A percentile compares a stretch with the other conserved stretches of the same genome.
Conservation (phyloP, 345 rosid species). For the Moringa oleifera region DNA sequence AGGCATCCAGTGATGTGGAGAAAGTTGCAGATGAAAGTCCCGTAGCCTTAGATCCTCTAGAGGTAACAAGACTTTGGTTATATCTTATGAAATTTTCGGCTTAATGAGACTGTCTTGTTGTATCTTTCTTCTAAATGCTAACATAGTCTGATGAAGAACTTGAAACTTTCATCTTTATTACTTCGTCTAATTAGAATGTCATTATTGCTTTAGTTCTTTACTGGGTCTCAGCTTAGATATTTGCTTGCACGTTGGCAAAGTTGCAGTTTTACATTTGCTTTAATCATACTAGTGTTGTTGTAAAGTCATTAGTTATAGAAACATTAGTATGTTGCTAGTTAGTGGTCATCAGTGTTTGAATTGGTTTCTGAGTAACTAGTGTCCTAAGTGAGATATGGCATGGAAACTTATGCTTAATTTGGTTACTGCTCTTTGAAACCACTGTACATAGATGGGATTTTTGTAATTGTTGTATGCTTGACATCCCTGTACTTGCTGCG, state of each 20-base stretch:
- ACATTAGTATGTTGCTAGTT: too few species aligned
- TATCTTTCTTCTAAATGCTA: background rate
- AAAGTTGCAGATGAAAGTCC: constrained; percentile 32
- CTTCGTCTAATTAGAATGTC: background rate
- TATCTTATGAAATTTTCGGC: background rate
- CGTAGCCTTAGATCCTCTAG: constrained; percentile 73
- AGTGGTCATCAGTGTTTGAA: too few species aligned
- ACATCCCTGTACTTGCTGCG: background rate
- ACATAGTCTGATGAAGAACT: background rate
- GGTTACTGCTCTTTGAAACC: too few species aligned
- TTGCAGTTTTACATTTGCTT: too few species aligned
- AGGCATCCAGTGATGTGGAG: constrained; percentile 36
- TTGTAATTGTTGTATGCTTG: background rate
- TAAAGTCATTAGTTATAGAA: too few species aligned
- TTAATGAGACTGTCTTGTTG: background rate
- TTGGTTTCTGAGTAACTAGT: too few species aligned
- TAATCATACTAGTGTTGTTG: too few species aligned
- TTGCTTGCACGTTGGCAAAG: background rate
- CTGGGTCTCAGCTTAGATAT: background rate
- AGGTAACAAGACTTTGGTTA: constrained; percentile 43
- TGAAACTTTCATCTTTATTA: background rate
- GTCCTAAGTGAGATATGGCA: too few species aligned
- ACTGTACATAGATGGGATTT: background rate
- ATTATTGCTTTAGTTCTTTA: too few species aligned
- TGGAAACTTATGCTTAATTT: too few species aligned